phyloP scores from a whole-genome alignment of 176 grass and related monocot species.

The Triticum dicoccoides region DNA sequence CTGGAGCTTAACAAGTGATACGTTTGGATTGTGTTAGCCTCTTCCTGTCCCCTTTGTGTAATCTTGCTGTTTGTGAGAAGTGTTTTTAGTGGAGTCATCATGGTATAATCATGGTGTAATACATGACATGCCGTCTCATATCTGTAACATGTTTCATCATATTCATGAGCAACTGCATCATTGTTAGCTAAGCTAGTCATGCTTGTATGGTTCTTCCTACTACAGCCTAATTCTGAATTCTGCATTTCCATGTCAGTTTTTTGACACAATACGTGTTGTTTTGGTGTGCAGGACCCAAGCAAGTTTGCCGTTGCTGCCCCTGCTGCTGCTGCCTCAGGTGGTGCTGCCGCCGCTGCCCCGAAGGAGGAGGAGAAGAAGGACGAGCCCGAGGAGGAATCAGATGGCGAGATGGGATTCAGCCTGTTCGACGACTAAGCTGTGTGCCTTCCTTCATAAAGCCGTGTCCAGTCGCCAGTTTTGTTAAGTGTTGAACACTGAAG shows the following conservation, averaged over 20 bases:
- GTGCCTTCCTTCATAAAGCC: neutral
- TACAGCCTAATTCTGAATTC: neutral
- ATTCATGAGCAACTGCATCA: neutral
- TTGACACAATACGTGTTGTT: neutral
- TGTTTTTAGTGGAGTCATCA: neutral
- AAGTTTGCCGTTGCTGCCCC: constrained; percentile 62
- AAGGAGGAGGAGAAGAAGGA: constrained; percentile 68
- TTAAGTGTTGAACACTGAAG: neutral
- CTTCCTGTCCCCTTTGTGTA: too few relatives aligned
- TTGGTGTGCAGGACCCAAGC: constrained; percentile 55
- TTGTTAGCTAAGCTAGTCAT: too few relatives aligned
- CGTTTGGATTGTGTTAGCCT: too few relatives aligned
- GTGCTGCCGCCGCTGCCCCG: constrained; percentile 18
- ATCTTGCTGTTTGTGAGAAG: neutral
- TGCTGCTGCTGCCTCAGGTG: constrained; percentile 33
- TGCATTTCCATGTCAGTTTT: neutral
- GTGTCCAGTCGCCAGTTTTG: constrained; percentile 36
- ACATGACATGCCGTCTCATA: neutral
- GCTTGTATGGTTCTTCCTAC: too few relatives aligned
- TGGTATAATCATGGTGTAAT: neutral
- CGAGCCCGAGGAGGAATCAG: constrained; percentile 54
- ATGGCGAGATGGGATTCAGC: constrained; percentile 72
- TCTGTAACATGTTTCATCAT: neutral
- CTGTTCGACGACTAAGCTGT: constrained; percentile 64
- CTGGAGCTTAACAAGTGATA: neutral